These are phyloP conservation scores for Leishmania amazonensis DNA, from an alignment of 208 protist genomes.

Conservation along the genomic window DNA sequence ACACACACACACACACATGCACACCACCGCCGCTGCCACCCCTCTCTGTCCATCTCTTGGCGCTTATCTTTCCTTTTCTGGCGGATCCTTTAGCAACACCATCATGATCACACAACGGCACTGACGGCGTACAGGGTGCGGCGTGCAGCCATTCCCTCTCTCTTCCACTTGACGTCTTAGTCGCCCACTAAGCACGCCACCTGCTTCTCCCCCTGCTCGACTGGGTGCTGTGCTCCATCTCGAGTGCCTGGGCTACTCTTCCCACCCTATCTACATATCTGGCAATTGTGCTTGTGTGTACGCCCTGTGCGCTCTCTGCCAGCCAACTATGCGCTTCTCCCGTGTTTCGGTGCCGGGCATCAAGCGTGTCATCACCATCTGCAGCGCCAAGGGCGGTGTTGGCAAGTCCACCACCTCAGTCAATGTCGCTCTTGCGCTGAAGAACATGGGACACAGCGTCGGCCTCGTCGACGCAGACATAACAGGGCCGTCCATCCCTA, in stretches of 20 bases:
- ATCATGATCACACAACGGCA: background rate
- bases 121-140: background rate
- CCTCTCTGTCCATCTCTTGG: background rate
- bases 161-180: background rate
- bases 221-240: background rate
- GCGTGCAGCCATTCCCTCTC: background rate
- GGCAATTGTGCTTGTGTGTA: background rate
- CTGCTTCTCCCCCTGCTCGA: background rate
- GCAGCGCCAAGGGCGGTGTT: slow-evolving; percentile 94
- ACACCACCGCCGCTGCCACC: background rate
- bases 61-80: background rate
- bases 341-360: slow-evolving; percentile 80
- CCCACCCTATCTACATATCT: background rate
- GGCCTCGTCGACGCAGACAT: slow-evolving; percentile 94
- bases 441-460: slow-evolving; percentile 74
- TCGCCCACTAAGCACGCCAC: background rate
- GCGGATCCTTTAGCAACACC: background rate
- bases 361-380: slow-evolving; percentile 84
- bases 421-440: slow-evolving; percentile 89
- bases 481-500: slow-evolving; percentile 89
- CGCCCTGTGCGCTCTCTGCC: background rate
- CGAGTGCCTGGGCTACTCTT: background rate
- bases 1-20: slow-evolving; percentile 11
- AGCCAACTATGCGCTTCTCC: slow-evolving; percentile 55
- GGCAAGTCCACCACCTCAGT: slow-evolving; percentile 92